A percentile compares a stretch with the other conserved stretches of the same genome.
phyloP scores from a whole-genome alignment of 2,329 filamentous ascomycete genomes.

The Tolypocladium nubicola region DNA sequence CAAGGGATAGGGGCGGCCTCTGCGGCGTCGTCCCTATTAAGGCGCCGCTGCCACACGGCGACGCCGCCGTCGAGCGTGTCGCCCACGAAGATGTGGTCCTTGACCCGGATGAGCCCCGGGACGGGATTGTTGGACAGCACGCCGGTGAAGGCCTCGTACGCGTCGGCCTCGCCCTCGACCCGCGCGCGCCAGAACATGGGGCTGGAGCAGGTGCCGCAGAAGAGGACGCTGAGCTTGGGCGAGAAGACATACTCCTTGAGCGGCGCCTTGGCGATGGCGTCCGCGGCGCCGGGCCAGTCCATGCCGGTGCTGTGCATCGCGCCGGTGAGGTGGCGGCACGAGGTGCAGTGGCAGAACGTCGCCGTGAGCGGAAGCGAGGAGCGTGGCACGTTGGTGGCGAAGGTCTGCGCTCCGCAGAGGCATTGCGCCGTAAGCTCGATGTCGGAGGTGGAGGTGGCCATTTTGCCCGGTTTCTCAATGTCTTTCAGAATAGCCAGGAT shows the following conservation, averaged over 20 bases:
- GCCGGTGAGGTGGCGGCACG: constrained; percentile 34
- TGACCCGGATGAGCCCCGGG: background rate
- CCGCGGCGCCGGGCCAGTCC: constrained; percentile 24
- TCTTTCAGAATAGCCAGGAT: background rate
- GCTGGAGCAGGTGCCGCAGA: constrained; percentile 31
- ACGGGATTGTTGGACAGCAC: background rate
- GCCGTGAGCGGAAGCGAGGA: constrained; percentile 29
- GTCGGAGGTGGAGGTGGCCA: background rate
- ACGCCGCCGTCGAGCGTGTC: background rate
- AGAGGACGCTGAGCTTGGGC: constrained; percentile 19
- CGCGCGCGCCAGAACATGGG: constrained; percentile 26
- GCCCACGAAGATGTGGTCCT: background rate
- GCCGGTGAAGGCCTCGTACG: background rate
- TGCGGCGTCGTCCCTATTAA: background rate
- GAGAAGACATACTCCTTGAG: constrained; percentile 22
- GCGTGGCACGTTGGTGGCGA: constrained; percentile 20
- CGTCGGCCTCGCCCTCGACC: background rate
- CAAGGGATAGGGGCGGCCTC: background rate
- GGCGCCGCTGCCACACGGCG: background rate
- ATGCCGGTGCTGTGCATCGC: constrained; percentile 27
- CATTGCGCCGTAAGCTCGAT: constrained; percentile 14
- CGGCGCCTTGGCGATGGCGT: constrained; percentile 7
- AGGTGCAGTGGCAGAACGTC: constrained; percentile 35
- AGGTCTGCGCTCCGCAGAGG: constrained; percentile 31
- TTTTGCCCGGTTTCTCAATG: background rate